Conservation (phyloP, 2,329 filamentous ascomycete genomes). For the Macrophomina tecta region DNA sequence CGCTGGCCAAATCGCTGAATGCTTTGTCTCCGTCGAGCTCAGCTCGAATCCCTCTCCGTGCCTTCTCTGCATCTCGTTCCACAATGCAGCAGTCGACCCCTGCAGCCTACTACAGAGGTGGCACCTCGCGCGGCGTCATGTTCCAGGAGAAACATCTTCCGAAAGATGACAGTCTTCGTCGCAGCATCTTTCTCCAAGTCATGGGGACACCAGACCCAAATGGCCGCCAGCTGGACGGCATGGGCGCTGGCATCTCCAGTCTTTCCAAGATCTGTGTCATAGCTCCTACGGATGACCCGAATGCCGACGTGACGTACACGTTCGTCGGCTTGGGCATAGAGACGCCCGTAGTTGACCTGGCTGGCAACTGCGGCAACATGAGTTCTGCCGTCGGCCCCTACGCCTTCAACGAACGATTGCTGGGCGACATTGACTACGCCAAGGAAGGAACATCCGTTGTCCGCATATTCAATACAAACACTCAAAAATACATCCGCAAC, state of each 20-base stretch:
- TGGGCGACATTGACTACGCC: conserved; percentile 32
- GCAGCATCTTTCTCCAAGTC: conserved; percentile 61
- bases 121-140: conserved; percentile 72
- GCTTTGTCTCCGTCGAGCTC: neutral
- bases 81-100: conserved; percentile 32
- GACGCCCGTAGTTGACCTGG: conserved; percentile 66
- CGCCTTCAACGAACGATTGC: conserved; percentile 42
- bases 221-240: conserved; percentile 73
- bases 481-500: conserved; percentile 66
- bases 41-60: neutral
- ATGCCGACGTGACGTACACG: conserved; percentile 71
- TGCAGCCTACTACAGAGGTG: conserved; percentile 69
- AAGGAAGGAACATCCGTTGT: conserved; percentile 54
- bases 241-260: conserved; percentile 72
- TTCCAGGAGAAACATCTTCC: conserved; percentile 62
- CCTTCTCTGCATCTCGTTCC: neutral
- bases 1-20: conserved; percentile 1
- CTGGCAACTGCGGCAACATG: conserved; percentile 81
- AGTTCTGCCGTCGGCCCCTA: conserved; percentile 70
- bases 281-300: conserved; percentile 54
- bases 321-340: conserved; percentile 73
- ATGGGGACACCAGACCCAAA: conserved; percentile 71
- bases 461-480: conserved; percentile 74
- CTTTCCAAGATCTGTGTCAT: conserved; percentile 76
- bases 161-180: conserved; percentile 52